Conservation (phyloP, 352 stramenopile species). For the Globisporangium spiculum region DNA sequence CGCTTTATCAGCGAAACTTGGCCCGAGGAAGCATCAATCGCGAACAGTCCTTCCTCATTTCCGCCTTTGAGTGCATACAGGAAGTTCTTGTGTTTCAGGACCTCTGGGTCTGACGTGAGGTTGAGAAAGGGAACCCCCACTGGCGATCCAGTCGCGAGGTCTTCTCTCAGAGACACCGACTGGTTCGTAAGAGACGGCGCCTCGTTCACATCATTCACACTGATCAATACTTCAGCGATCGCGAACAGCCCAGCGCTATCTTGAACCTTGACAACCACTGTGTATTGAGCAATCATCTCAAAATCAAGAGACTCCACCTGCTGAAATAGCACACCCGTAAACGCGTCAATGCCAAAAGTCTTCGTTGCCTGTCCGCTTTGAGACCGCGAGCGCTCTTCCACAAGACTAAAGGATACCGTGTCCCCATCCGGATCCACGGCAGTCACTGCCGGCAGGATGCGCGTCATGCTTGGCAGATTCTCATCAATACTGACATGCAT, state of each 20-base stretch:
- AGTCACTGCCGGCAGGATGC: slow-evolving; percentile 15
- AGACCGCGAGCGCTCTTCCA: slow-evolving; percentile 15
- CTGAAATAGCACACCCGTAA: slow-evolving; percentile 39
- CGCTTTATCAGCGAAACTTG: slow-evolving; percentile 4
- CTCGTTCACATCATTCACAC: slow-evolving; percentile 36
- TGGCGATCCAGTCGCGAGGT: background rate
- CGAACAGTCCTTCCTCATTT: background rate
- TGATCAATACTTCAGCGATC: slow-evolving; percentile 18
- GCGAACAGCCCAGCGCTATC: slow-evolving; percentile 19
- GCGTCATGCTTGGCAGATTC: slow-evolving; percentile 22
- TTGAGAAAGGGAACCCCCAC: slow-evolving; percentile 1
- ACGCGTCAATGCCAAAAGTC: slow-evolving; percentile 40
- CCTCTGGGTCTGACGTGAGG: slow-evolving; percentile 8
- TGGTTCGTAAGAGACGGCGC: slow-evolving; percentile 18
- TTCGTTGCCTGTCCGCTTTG: slow-evolving; percentile 9
- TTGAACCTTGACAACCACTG: slow-evolving; percentile 12
- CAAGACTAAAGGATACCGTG: slow-evolving; percentile 22
- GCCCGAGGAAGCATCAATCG: slow-evolving; percentile 2
- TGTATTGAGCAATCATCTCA: slow-evolving; percentile 18
- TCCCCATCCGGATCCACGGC: slow-evolving; percentile 32
- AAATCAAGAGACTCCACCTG: slow-evolving; percentile 30
- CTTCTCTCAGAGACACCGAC: slow-evolving; percentile 22
- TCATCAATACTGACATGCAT: slow-evolving; percentile 24
- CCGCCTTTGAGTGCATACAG: slow-evolving; percentile 2
- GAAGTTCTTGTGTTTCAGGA: background rate